Conservation (phyloP, 1,139 yeast genomes). For the Sugiyamaella grinbergsii region DNA sequence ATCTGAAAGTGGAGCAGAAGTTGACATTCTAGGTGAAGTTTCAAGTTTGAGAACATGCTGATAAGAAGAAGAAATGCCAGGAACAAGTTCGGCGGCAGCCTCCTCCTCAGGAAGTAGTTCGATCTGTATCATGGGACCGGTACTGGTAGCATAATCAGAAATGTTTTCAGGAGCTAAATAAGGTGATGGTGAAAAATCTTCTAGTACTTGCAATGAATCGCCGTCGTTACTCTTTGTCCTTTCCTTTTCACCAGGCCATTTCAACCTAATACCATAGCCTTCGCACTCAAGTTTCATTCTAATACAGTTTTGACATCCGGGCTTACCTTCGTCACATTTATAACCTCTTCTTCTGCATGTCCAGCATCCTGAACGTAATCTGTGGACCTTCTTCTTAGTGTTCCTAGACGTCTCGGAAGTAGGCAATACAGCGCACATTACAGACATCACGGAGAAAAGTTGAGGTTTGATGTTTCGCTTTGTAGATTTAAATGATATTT, state of each 20-base stretch:
- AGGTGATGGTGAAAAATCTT: conserved; percentile 9
- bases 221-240: conserved; percentile 16
- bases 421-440: conserved; percentile 19
- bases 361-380: conserved; percentile 56
- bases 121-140: conserved; percentile 9
- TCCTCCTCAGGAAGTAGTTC: conserved; percentile 14
- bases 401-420: conserved; percentile 10
- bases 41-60: conserved; percentile 23
- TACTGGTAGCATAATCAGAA: background rate
- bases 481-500: background rate
- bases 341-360: conserved; percentile 80
- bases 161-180: conserved; percentile 1
- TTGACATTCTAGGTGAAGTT: conserved; percentile 12
- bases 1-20: conserved; percentile 17
- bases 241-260: conserved; percentile 35
- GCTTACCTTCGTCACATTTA: conserved; percentile 79
- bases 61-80: conserved; percentile 20
- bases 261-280: conserved; percentile 37
- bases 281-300: conserved; percentile 33
- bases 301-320: conserved; percentile 42
- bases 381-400: conserved; percentile 33
- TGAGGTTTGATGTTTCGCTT: background rate
- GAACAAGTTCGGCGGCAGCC: conserved; percentile 18
- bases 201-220: background rate
- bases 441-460: conserved; percentile 17